Conservation (phyloP, 805 yeast species). For the Komagataella phaffii region DNA sequence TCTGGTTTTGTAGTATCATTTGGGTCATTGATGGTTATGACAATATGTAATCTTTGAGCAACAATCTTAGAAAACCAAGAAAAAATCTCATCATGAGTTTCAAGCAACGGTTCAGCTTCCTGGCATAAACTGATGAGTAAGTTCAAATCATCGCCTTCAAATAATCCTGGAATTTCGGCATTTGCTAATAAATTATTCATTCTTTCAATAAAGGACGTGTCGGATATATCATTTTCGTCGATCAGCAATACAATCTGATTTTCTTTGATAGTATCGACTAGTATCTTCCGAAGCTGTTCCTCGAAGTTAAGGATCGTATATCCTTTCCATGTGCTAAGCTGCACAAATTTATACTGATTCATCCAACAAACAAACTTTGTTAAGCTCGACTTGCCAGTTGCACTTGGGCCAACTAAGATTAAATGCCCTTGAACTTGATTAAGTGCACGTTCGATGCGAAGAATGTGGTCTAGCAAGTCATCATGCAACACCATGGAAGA, state of each 20-base stretch:
- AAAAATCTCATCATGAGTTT: slow-evolving; percentile 56
- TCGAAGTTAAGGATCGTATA: slow-evolving; percentile 60
- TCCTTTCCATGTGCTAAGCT: slow-evolving; percentile 38
- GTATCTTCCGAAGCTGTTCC: slow-evolving; percentile 36
- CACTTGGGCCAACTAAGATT: slow-evolving; percentile 70
- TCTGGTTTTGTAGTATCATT: slow-evolving; percentile 21
- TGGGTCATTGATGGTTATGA: slow-evolving; percentile 59
- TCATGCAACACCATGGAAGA: slow-evolving; percentile 49
- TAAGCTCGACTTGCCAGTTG: slow-evolving; percentile 71
- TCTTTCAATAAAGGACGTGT: slow-evolving; percentile 71
- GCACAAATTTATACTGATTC: slow-evolving; percentile 54
- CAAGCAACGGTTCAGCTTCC: slow-evolving; percentile 45
- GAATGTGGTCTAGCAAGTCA: slow-evolving; percentile 58
- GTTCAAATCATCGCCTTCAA: slow-evolving; percentile 57
- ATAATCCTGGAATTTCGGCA: slow-evolving; percentile 84
- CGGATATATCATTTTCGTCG: slow-evolving; percentile 69
- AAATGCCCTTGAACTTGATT: slow-evolving; percentile 84
- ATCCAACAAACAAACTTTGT: slow-evolving; percentile 85
- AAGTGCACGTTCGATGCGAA: slow-evolving; percentile 71
- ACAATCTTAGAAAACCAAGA: slow-evolving; percentile 63
- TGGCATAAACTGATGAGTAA: slow-evolving; percentile 39
- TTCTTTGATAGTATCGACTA: slow-evolving; percentile 39
- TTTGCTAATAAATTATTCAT: slow-evolving; percentile 92
- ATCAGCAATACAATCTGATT: slow-evolving; percentile 58
- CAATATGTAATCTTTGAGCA: slow-evolving; percentile 64